phyloP scores from a whole-genome alignment of 495 filamentous ascomycete species.

The Neurospora terricola region DNA sequence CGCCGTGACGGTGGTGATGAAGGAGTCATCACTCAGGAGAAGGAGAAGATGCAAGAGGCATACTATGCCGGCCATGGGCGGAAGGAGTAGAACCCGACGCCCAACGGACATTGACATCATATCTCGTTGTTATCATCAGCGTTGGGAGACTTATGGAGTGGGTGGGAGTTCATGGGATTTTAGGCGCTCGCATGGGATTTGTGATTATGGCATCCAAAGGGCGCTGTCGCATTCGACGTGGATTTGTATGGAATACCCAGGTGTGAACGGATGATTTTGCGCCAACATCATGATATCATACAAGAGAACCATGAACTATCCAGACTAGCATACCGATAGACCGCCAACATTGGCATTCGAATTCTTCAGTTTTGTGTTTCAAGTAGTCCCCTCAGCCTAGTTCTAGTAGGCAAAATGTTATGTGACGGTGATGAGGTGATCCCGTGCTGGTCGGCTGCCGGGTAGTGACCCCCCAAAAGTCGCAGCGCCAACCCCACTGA shows the following conservation, averaged over 20 bases:
- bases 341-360: not conserved
- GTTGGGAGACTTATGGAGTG: not conserved
- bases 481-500: not conserved
- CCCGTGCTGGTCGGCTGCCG: not conserved
- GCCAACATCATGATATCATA: not conserved
- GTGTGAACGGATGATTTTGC: not conserved
- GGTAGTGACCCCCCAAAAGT: not conserved
- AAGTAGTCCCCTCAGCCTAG: not conserved
- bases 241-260: not conserved
- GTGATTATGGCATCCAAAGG: not conserved
- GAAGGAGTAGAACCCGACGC: constrained; percentile 10
- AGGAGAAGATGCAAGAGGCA: constrained; percentile 27
- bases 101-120: not conserved
- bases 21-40: constrained; percentile 28
- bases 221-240: not conserved
- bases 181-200: not conserved
- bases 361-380: not conserved
- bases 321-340: not conserved
- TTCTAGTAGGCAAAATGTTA: not conserved
- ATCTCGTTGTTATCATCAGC: not conserved
- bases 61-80: constrained; percentile 28
- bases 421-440: not conserved
- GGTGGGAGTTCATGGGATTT: not conserved
- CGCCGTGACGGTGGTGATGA: constrained; percentile 30
- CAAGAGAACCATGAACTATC: not conserved